phyloP scores from a whole-genome alignment of 2,329 filamentous ascomycete species.

The Scorias spongiosa region DNA sequence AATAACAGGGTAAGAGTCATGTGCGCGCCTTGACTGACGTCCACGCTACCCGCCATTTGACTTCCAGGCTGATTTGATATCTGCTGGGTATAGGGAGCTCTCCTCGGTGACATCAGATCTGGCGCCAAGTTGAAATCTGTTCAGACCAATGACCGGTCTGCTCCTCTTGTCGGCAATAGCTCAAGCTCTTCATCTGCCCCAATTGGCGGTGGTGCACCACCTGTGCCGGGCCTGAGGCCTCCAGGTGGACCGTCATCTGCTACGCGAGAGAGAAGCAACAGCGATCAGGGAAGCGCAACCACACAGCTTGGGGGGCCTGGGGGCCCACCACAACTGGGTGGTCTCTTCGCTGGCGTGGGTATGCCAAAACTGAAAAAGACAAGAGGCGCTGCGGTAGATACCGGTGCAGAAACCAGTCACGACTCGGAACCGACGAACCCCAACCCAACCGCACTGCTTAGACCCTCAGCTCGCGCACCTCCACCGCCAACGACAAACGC shows the following conservation, averaged over 20 bases:
- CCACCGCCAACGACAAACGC: conserved; percentile 33
- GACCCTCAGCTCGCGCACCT: conserved; percentile 22
- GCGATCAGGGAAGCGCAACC: conserved; percentile 43
- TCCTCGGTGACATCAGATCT: conserved; percentile 77
- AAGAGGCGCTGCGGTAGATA: conserved; percentile 41
- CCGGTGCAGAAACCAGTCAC: conserved; percentile 40
- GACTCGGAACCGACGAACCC: conserved; percentile 60
- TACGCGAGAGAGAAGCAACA: conserved; percentile 68
- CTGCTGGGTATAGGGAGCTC: conserved; percentile 51
- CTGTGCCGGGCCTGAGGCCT: conserved; percentile 63
- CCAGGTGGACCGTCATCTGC: conserved; percentile 44
- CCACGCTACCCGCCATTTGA: too few species aligned
- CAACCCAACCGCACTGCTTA: too few species aligned
- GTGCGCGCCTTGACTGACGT: too few species aligned
- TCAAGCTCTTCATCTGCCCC: conserved; percentile 42
- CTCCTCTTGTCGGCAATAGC: conserved; percentile 50
- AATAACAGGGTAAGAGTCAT: conserved; percentile 54
- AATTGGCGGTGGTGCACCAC: conserved; percentile 62
- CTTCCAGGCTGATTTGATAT: not conserved
- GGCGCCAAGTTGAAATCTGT: conserved; percentile 66
- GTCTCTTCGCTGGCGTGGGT: conserved; percentile 69
- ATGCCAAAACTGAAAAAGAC: conserved; percentile 91
- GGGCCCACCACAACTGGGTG: conserved; percentile 64
- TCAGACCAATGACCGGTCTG: conserved; percentile 83
- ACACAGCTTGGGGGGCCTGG: conserved; percentile 35